These are phyloP conservation scores for Puccinellia tenuiflora DNA, from an alignment of 176 grass and related monocot genomes.

Conservation along the genomic window DNA sequence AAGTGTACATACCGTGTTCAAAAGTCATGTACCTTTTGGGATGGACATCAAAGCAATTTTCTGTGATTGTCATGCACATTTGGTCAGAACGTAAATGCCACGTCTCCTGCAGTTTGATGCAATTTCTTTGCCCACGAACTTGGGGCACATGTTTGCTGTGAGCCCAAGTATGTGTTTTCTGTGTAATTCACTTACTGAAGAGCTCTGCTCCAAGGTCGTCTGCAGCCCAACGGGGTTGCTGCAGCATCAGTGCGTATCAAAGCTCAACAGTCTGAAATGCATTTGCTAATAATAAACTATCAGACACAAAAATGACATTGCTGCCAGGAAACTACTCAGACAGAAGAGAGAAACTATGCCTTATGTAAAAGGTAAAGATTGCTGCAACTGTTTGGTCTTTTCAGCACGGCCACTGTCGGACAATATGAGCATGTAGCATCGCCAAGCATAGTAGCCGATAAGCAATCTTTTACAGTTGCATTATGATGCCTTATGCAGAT, in stretches of 20 bases:
- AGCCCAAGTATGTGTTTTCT: background rate
- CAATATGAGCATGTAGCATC: background rate
- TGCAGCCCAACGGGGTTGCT: too few relatives aligned
- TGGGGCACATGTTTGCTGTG: background rate
- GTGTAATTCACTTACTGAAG: background rate
- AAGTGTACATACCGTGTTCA: slow-evolving; percentile 25
- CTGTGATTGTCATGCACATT: background rate
- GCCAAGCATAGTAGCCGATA: background rate
- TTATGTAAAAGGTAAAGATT: background rate
- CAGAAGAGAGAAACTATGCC: background rate
- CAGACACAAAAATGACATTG: background rate
- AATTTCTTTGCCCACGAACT: background rate
- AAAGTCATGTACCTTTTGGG: background rate
- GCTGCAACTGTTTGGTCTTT: background rate
- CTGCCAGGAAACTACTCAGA: background rate
- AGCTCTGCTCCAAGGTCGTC: background rate
- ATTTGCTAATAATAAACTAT: background rate
- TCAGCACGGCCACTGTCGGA: background rate
- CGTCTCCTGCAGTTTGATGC: background rate
- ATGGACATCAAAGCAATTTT: background rate
- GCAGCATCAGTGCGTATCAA: too few relatives aligned
- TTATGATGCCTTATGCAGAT: background rate
- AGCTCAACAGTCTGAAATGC: too few relatives aligned
- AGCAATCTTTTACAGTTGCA: background rate
- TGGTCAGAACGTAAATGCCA: background rate